Base-by-base conservation (phyloP, 257 asterid species). In the Solanum ossicruentum region DNA sequence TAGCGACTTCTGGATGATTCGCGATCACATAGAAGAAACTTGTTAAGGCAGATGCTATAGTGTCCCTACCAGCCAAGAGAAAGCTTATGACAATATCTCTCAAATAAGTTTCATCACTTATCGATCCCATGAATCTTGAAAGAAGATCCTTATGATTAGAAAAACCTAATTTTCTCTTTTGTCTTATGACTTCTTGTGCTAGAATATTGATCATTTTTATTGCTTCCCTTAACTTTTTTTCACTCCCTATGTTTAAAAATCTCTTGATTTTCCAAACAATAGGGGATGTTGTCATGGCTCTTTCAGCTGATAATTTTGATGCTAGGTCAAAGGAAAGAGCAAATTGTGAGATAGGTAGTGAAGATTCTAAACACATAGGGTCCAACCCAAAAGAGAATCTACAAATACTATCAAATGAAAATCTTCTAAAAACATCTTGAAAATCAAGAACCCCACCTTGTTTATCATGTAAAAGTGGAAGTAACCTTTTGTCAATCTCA, bases 361-460 rank as follows among this genome's bases (percentile, higher is more conserved):
- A 83, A 6, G 88, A 55, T 41, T 90, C 91, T 52, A 90, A 45
- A 58, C 93, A 89, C 12, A 85, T 90, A 5, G 91, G 91, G 86
- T 90, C 93, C 58, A 90, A 70, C 36, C 91, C 93, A 80, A 90
- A 90, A 0, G 93, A 90, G 45, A 90, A 89, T 72, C 86, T 90
- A n/a, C 91, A 90, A 41, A 90, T 90, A 63, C 87, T 65, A 82
- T 90, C 89, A 32, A 90, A 90, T 4, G 91, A 87, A 63, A 90
- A 90, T 56, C 91, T 69, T 55, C 84, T 52, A 63, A 90, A 90
- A 57, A 90, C 86, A 55, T 90, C 93, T 77, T 90, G 91, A 49
- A 90, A 89, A 80, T 90, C 93, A 49, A 90, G 36, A 18, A 82
- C 20, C 10, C 66, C 57, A 4, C 56, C 58, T 49, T 65, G 60